Evolutionary conservation across 345 rosid species (phyloP).

Genomic region (Viola odorata): DNA sequence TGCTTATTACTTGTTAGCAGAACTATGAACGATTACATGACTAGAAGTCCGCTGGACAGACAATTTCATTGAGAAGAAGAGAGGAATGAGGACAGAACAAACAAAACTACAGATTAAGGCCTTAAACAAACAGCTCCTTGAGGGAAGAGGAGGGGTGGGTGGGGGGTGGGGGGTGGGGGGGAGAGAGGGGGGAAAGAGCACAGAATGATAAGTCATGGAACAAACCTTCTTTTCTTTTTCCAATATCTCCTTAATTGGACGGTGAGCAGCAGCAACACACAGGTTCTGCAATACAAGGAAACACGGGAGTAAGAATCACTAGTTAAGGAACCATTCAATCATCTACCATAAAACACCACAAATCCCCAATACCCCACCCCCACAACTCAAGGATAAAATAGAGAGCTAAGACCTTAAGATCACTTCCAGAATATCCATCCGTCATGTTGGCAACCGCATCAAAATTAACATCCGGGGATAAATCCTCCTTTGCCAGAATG

Average conservation of each 20-base stretch:
- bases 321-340: no score
- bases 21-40: no score
- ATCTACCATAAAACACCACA: neutral
- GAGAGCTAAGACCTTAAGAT: constrained; percentile 54
- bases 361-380: neutral
- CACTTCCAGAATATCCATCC: constrained; percentile 92
- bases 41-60: no score
- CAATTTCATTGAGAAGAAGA: no score
- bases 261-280: constrained; percentile 82
- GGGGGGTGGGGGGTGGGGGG: no score
- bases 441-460: constrained; percentile 70
- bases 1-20: no score
- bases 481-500: constrained; percentile 74
- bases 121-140: no score
- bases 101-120: no score
- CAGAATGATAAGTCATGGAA: neutral
- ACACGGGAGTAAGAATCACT: constrained; percentile 6
- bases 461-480: constrained; percentile 66
- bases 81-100: no score
- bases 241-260: constrained; percentile 79
- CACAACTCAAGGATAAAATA: constrained; percentile 9
- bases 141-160: no score
- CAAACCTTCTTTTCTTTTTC: constrained; percentile 75
- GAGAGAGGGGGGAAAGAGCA: neutral
- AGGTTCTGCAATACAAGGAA: constrained; percentile 46